A percentile compares a stretch with the other conserved stretches of the same genome.
phyloP scores from a whole-genome alignment of 176 grass and related monocot species.

The Canna indica region DNA sequence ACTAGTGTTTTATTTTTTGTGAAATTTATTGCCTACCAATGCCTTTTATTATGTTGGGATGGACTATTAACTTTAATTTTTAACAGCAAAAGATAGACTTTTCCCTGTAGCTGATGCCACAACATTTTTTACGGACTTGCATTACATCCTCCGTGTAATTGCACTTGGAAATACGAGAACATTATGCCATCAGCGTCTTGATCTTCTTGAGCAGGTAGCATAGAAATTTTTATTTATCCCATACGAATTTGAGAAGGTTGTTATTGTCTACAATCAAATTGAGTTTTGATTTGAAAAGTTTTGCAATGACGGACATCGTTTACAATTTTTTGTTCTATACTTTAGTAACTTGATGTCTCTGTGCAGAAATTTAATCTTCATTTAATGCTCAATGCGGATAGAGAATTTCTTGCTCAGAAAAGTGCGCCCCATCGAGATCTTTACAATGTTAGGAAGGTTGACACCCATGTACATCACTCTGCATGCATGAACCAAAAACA shows the following conservation, averaged over 20 bases:
- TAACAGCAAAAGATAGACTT: constrained; percentile 63
- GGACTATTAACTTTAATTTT: constrained; percentile 13
- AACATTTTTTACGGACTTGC: constrained; percentile 93
- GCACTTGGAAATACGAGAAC: constrained; percentile 91
- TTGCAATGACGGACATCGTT: neutral
- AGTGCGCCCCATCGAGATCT: constrained; percentile 88
- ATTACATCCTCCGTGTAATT: constrained; percentile 77
- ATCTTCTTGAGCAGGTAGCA: constrained; percentile 84
- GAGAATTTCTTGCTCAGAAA: constrained; percentile 95
- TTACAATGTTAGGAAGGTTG: constrained; percentile 95
- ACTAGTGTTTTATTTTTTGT: constrained; percentile 9
- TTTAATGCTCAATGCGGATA: constrained; percentile 92
- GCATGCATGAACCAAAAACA: constrained; percentile 99
- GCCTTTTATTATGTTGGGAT: constrained; percentile 1
- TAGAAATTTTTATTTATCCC: too few relatives aligned
- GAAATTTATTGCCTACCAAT: constrained; percentile 3
- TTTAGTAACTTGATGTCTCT: constrained; percentile 7
- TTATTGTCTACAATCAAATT: too few relatives aligned
- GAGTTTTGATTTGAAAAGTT: too few relatives aligned
- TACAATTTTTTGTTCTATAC: constrained; percentile 2
- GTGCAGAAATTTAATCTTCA: constrained; percentile 97
- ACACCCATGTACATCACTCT: constrained; percentile 99
- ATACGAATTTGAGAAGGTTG: too few relatives aligned
- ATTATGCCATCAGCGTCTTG: constrained; percentile 69
- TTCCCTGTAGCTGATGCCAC: constrained; percentile 86